phyloP scores from a whole-genome alignment of 495 filamentous ascomycete species.

The Penicillium longicatenatum region DNA sequence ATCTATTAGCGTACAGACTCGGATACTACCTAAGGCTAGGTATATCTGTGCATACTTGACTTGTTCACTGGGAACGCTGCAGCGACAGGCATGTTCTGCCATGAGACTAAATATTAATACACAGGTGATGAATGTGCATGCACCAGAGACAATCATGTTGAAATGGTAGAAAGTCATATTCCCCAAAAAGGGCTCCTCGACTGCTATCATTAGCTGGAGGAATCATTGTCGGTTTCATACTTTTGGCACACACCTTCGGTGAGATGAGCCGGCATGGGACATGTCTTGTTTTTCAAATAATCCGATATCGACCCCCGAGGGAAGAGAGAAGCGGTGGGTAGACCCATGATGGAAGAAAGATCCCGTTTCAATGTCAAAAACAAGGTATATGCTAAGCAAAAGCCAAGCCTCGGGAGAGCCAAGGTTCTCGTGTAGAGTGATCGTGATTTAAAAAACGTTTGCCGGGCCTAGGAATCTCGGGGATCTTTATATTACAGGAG shows the following conservation, averaged over 20 bases:
- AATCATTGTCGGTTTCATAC: not conserved
- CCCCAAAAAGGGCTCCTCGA: conserved; percentile 17
- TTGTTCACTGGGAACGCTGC: conserved; percentile 34
- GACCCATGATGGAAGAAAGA: conserved; percentile 2
- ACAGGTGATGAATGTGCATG: conserved; percentile 22
- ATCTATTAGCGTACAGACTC: not conserved
- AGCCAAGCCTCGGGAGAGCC: not conserved
- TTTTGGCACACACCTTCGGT: not conserved
- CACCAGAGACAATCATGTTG: conserved; percentile 31
- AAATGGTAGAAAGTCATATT: conserved; percentile 27
- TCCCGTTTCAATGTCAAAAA: not conserved
- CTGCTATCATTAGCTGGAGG: conserved; percentile 5
- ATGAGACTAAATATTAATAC: conserved; percentile 24
- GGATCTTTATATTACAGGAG: not conserved
- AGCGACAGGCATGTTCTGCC: conserved; percentile 25
- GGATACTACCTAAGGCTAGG: not conserved
- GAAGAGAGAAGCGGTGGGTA: not conserved
- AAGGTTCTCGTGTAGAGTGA: not conserved
- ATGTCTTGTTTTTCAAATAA: conserved; percentile 1
- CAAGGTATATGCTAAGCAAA: not conserved
- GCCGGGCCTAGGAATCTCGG: not conserved
- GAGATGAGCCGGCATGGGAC: conserved; percentile 12
- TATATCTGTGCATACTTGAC: conserved; percentile 21
- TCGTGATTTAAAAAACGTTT: not conserved
- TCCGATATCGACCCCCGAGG: not conserved